Evolutionary conservation across 768 basidiomycete genomes (phyloP).

Genomic region (Daedaleopsis nitida): DNA sequence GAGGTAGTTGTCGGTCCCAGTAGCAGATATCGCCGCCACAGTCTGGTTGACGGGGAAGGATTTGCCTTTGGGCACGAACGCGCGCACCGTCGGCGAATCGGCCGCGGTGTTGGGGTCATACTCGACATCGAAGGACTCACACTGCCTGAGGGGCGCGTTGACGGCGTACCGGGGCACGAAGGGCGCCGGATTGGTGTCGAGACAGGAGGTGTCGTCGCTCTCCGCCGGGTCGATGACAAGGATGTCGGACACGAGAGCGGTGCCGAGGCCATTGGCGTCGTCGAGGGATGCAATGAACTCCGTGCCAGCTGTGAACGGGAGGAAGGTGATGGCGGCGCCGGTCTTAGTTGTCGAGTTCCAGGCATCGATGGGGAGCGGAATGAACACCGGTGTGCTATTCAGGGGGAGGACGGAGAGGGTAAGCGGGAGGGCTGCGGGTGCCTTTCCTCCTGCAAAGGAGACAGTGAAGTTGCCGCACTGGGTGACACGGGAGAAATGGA

Average conservation of each 20-base stretch:
- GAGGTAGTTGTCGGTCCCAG: constrained; percentile 44
- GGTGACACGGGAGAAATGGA: constrained; percentile 43
- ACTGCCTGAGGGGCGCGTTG: constrained; percentile 42
- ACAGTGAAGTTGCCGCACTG: constrained; percentile 57
- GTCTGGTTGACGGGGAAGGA: constrained; percentile 29
- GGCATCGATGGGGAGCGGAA: constrained; percentile 44
- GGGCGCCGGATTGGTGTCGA: constrained; percentile 24
- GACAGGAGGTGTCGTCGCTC: constrained; percentile 41
- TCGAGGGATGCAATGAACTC: constrained; percentile 59
- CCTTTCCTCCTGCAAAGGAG: constrained; percentile 43
- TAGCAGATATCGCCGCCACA: constrained; percentile 23
- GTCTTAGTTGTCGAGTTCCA: constrained; percentile 39
- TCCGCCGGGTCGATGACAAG: constrained; percentile 44
- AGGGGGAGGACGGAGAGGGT: constrained; percentile 56
- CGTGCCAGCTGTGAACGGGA: constrained; percentile 52
- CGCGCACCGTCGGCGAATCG: constrained; percentile 40
- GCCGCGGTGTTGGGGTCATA: constrained; percentile 42
- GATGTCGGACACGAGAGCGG: constrained; percentile 50
- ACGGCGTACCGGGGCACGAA: constrained; percentile 36
- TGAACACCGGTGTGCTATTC: constrained; percentile 48
- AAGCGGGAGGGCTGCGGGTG: constrained; percentile 40
- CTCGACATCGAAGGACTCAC: constrained; percentile 47
- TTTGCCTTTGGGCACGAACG: constrained; percentile 32
- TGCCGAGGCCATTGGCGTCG: constrained; percentile 41
- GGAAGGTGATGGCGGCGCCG: constrained; percentile 49